Conservation (phyloP, 805 yeast genomes). For the Lipomyces mesembrius region DNA sequence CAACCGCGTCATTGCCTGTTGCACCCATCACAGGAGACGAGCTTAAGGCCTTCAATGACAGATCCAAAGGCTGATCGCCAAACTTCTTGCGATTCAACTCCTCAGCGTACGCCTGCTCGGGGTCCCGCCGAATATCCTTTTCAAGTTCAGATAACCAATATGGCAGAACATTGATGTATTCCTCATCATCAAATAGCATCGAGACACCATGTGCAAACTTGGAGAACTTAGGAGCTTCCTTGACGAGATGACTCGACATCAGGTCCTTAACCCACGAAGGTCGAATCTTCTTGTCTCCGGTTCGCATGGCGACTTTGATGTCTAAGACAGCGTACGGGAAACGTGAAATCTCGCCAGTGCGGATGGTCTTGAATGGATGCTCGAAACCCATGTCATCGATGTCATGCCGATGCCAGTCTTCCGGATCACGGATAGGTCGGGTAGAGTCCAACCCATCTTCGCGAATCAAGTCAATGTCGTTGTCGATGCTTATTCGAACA, state of each 20-base stretch:
- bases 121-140: slow-evolving; percentile 72
- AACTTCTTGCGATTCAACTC: slow-evolving; percentile 53
- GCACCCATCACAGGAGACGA: slow-evolving; percentile 10
- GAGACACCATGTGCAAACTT: slow-evolving; percentile 94
- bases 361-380: slow-evolving; percentile 70
- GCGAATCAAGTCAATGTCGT: slow-evolving; percentile 82
- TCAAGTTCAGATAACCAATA: slow-evolving; percentile 95
- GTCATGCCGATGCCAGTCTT: slow-evolving; percentile 89
- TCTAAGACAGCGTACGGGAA: slow-evolving; percentile 71
- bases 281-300: slow-evolving; percentile 38
- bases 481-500: slow-evolving; percentile 86
- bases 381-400: slow-evolving; percentile 73
- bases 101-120: slow-evolving; percentile 76
- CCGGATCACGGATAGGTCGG: slow-evolving; percentile 88
- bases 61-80: slow-evolving; percentile 32
- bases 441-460: slow-evolving; percentile 87
- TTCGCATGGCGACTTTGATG: slow-evolving; percentile 51
- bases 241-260: slow-evolving; percentile 79
- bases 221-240: slow-evolving; percentile 92
- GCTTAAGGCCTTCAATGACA: slow-evolving; percentile 13
- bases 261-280: slow-evolving; percentile 81
- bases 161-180: slow-evolving; percentile 81
- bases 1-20: slow-evolving; percentile 11
- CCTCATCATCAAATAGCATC: slow-evolving; percentile 80
- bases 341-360: slow-evolving; percentile 77